A percentile compares a stretch with the other conserved stretches of the same genome.
These are phyloP conservation scores for Lipomyces chichibuensis DNA, from an alignment of 805 yeast species.

Conservation along the genomic window DNA sequence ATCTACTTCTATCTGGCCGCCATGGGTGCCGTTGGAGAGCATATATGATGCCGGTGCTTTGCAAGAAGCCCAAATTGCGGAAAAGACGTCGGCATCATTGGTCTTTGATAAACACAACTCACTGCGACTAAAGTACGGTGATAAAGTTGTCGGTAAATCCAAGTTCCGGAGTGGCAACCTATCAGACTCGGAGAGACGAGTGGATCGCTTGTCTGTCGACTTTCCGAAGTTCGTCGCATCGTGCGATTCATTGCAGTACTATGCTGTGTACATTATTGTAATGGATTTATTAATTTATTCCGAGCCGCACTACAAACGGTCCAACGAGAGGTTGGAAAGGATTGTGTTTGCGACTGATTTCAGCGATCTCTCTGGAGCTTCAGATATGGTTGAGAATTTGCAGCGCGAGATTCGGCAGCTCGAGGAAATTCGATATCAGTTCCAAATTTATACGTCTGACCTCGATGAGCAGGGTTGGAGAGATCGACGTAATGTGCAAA, in stretches of 20 bases:
- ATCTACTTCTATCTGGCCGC: slow-evolving; percentile 69
- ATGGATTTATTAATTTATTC: slow-evolving; percentile 68
- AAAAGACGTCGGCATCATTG: slow-evolving; percentile 64
- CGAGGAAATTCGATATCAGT: slow-evolving; percentile 50
- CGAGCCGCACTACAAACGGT: slow-evolving; percentile 66
- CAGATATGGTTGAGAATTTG: slow-evolving; percentile 52
- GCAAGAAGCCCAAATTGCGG: slow-evolving; percentile 57
- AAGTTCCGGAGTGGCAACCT: slow-evolving; percentile 11
- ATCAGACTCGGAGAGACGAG: slow-evolving; percentile 40
- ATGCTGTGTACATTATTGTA: slow-evolving; percentile 62
- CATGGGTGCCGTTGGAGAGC: slow-evolving; percentile 79
- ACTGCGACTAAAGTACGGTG: slow-evolving; percentile 46
- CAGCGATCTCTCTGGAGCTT: slow-evolving; percentile 58
- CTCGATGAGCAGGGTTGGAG: slow-evolving; percentile 50
- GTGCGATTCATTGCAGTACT: slow-evolving; percentile 75
- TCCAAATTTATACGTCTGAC: slow-evolving; percentile 47
- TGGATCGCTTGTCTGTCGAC: slow-evolving; percentile 59
- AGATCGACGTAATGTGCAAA: slow-evolving; percentile 27
- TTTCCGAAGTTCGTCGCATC: slow-evolving; percentile 69
- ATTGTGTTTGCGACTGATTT: slow-evolving; percentile 71
- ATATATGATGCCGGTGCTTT: slow-evolving; percentile 59
- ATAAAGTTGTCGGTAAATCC: slow-evolving; percentile 30
- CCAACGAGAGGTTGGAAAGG: slow-evolving; percentile 64
- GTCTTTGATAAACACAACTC: slow-evolving; percentile 60
- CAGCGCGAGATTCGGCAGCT: slow-evolving; percentile 55